Percentiles rank a stretch among this genome's conserved stretches.
phyloP scores from a whole-genome alignment of 495 filamentous ascomycete species.

The Penicillium lagena region DNA sequence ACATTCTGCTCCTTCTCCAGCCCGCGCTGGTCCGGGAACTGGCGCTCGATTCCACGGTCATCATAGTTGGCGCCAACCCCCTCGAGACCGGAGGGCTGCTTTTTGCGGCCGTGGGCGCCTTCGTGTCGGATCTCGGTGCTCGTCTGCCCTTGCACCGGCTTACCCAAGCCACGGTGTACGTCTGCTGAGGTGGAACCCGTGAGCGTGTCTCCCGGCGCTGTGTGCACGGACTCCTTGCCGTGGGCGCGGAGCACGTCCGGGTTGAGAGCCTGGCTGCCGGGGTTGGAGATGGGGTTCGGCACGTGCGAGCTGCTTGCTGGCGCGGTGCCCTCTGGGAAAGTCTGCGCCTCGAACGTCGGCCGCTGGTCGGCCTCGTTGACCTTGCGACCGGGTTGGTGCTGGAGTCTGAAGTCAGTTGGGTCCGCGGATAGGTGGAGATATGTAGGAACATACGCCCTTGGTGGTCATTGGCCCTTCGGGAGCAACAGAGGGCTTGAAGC shows the following conservation, averaged over 20 bases:
- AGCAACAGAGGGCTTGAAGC: constrained; percentile 28
- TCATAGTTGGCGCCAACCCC: constrained; percentile 41
- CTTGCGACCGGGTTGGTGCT: constrained; percentile 63
- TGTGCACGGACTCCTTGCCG: constrained; percentile 35
- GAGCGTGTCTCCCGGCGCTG: constrained; percentile 47
- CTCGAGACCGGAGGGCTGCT: constrained; percentile 45
- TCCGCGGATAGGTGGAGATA: neutral
- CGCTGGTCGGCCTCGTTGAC: constrained; percentile 50
- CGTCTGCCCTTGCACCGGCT: constrained; percentile 57
- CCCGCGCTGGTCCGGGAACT: constrained; percentile 21
- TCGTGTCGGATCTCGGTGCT: constrained; percentile 50
- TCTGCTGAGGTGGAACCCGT: constrained; percentile 57
- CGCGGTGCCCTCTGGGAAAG: constrained; percentile 57
- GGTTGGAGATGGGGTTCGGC: constrained; percentile 44
- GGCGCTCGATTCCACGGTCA: constrained; percentile 17
- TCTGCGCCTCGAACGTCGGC: constrained; percentile 59
- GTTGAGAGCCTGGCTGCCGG: constrained; percentile 42
- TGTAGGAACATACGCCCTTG: constrained; percentile 42
- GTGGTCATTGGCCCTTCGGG: constrained; percentile 46
- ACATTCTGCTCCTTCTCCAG: constrained; percentile 21
- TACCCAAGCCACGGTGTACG: constrained; percentile 54
- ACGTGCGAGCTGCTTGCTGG: constrained; percentile 54
- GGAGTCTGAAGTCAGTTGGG: constrained; percentile 6
- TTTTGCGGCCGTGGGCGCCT: constrained; percentile 46
- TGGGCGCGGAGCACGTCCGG: constrained; percentile 29